Evolutionary conservation across 345 rosid genomes (phyloP), one percentile per base, ranked within the genome.

Genomic region (Bretschneidera sinensis): DNA sequence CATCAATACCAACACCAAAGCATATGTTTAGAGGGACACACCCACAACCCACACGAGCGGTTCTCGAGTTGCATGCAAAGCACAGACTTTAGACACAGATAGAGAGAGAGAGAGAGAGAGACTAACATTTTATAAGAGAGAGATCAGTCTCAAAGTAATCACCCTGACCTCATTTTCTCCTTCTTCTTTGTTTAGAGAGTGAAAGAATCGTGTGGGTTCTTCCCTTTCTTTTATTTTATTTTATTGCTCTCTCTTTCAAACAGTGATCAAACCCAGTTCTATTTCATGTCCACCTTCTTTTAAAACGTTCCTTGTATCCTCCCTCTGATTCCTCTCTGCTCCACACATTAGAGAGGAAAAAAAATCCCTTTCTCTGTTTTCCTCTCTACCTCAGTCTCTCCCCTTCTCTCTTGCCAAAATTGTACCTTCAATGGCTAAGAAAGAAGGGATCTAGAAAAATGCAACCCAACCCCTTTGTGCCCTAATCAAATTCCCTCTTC

Each of bases 1-100:
- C 74, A 70, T 62, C 78, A 70, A 39, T 59, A 55, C 74, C 78
- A 39, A 39, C 4, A 39, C 45, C 45, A n/a, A 63, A 66, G 35
- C 68, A 68, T 65, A 23, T 59, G 68, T 65, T 57, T 58, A 21
- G 50, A 50, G 34, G 35, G 48, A 54, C 67, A 55, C 58, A 53
- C 50, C 61, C 70, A 51, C 61, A 65, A 62, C 83, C 85, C 91
- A 71, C 91, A 85, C 91, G 91, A 78, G 85, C 74, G 83, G 73
- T 31, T 82, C 80, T 78, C 71, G 69, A 56, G 24, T 69, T 78
- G 63, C 79, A 73, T 65, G 74, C 67, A 60, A 33, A 52, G 23
- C 59, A 34, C 57, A 21, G 50, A 43, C 39, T 50, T 56, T n/a
- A n/a, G n/a, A n/a, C n/a, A n/a, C n/a, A n/a, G n/a, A n/a, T n/a